Base-by-base conservation (phyloP, 495 filamentous ascomycete species). In the Neurospora sp. region DNA sequence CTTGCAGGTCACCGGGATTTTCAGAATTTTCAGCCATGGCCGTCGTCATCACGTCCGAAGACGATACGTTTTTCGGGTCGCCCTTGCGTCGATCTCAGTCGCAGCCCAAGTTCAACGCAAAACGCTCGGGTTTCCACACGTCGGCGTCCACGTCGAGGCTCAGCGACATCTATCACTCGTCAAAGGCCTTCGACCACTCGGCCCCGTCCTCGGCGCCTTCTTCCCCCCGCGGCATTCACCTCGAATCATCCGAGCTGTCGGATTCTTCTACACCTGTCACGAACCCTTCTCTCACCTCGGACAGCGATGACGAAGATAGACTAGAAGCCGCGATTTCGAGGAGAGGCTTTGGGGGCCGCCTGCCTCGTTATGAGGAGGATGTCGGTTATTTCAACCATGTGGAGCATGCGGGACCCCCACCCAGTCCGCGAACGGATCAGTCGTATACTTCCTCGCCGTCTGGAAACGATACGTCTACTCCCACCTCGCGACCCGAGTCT, bases 191-290 rank as follows among this genome's bases (percentile, higher is more conserved):
- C 12, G 76, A 78, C 41, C 79, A 74, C 48, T 87, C 88, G 11
- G 83, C 82, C 39, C 80, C 82, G 9, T 88, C 87, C 6, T 85
- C 84, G 3, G 84, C 87, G 2, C 80, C 83, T 16, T 81, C 84
- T 4, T 85, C 84, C 39, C 83, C 85, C 44, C 78, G 76, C n/a
- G 80, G 77, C 3, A 71, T 78, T 20, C 80, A 79, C 46, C 76
- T 73, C 71, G 83, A 84, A 65, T 84, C 83, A 16, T 71, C 75
- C 38, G 81, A 83, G 37, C 75, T 77, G 61, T 84, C 83, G 2
- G 83, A 78, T 68, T 82, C 84, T 4, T 89, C 91, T 11, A 89
- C 89, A 22, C 87, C 89, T n/a, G 83, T 89, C 16, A 89, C 88
- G 72, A 90, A 85, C 72, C 77, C 93, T 35, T 92, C 91, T 0